These are phyloP conservation scores for Aureobasidium sp. DNA, from an alignment of 2,329 filamentous ascomycete species.

Conservation along the genomic window DNA sequence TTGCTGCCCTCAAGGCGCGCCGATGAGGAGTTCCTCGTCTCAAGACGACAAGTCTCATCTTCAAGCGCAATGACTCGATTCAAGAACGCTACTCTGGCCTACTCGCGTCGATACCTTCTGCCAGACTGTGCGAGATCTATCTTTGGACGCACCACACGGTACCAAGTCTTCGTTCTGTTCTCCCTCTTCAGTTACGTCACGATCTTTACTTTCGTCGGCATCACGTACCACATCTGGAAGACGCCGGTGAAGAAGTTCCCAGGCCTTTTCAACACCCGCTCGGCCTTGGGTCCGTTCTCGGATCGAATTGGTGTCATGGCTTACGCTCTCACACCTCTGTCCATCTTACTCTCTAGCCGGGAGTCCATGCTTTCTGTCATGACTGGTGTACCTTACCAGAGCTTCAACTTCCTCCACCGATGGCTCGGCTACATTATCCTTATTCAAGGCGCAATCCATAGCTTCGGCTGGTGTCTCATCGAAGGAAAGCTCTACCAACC, in stretches of 20 bases:
- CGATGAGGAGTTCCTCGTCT: slow-evolving; percentile 15
- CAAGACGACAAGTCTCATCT: slow-evolving; percentile 25
- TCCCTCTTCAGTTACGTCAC: slow-evolving; percentile 51
- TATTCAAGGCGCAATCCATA: slow-evolving; percentile 58
- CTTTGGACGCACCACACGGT: slow-evolving; percentile 59
- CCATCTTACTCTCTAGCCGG: slow-evolving; percentile 55
- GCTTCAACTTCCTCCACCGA: slow-evolving; percentile 68
- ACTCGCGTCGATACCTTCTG: slow-evolving; percentile 47
- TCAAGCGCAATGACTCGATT: slow-evolving; percentile 20
- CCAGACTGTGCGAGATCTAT: slow-evolving; percentile 50
- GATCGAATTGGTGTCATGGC: slow-evolving; percentile 63
- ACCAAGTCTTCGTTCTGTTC: slow-evolving; percentile 56
- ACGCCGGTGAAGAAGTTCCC: slow-evolving; percentile 56
- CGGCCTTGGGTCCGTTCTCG: slow-evolving; percentile 56
- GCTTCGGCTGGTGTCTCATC: slow-evolving; percentile 60
- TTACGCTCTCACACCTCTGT: slow-evolving; percentile 64
- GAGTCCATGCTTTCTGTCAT: slow-evolving; percentile 62
- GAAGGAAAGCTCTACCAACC: slow-evolving; percentile 61
- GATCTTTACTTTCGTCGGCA: slow-evolving; percentile 46
- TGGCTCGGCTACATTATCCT: slow-evolving; percentile 70
- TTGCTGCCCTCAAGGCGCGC: slow-evolving; percentile 20
- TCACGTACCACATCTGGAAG: slow-evolving; percentile 59
- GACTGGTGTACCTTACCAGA: slow-evolving; percentile 66
- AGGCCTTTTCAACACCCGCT: slow-evolving; percentile 54
- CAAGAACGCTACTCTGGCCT: slow-evolving; percentile 29